Conservation (phyloP, 2,329 filamentous ascomycete genomes). For the Colletotrichum sp. region DNA sequence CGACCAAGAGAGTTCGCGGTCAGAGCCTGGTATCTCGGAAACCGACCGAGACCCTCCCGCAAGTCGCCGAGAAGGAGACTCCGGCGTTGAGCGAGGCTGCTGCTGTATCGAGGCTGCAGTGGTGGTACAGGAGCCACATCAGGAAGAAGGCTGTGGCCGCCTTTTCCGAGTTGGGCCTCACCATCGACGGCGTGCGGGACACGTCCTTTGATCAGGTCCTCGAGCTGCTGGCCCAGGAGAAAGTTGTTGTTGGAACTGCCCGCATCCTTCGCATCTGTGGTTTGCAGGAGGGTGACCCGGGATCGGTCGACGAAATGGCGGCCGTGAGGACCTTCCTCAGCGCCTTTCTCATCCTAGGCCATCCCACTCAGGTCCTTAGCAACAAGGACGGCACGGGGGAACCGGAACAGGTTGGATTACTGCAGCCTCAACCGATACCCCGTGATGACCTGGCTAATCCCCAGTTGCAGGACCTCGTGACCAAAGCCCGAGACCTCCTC, state of each 20-base stretch:
- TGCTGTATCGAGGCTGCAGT: slow-evolving; percentile 71
- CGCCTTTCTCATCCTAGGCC: slow-evolving; percentile 79
- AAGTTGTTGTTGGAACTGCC: slow-evolving; percentile 69
- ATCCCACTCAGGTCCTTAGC: slow-evolving; percentile 78
- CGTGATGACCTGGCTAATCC: slow-evolving; percentile 64
- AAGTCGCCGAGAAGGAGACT: slow-evolving; percentile 50
- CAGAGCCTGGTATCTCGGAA: slow-evolving; percentile 59
- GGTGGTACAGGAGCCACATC: slow-evolving; percentile 68
- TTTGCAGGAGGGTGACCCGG: slow-evolving; percentile 67
- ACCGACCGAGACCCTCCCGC: slow-evolving; percentile 51
- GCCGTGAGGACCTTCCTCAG: slow-evolving; percentile 78
- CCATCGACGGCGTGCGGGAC: slow-evolving; percentile 72
- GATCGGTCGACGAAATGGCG: slow-evolving; percentile 71
- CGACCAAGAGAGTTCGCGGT: slow-evolving; percentile 55
- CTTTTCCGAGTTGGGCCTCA: slow-evolving; percentile 71
- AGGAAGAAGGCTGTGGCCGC: slow-evolving; percentile 66
- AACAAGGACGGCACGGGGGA: slow-evolving; percentile 68
- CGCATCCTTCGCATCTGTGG: slow-evolving; percentile 73
- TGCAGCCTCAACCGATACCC: slow-evolving; percentile 47
- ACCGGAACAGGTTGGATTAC: slow-evolving; percentile 60
- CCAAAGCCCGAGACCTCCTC: slow-evolving; percentile 78
- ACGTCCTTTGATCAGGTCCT: slow-evolving; percentile 79
- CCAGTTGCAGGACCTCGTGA: slow-evolving; percentile 73
- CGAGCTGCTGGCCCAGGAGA: slow-evolving; percentile 68
- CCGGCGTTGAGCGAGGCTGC: slow-evolving; percentile 59